Percentiles rank a stretch among this genome's conserved stretches.
Conservation (phyloP, 2,329 filamentous ascomycete species). For the Cladosporium colombiae region DNA sequence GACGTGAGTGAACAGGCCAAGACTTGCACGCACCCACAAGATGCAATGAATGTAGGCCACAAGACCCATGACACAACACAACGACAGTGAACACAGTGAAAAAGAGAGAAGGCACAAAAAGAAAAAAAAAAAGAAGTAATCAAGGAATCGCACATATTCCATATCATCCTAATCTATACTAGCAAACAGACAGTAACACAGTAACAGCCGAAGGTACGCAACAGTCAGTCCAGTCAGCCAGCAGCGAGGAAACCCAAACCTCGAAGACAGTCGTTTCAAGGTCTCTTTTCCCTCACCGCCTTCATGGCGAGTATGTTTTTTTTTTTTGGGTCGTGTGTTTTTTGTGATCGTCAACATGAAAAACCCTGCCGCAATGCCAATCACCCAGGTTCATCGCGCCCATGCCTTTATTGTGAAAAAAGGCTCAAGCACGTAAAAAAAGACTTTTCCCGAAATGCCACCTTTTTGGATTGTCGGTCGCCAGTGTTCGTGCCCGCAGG, state of each 20-base stretch:
- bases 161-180: constrained; percentile 19
- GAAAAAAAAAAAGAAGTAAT: not conserved
- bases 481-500: constrained; percentile 3
- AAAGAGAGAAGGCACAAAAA: not conserved
- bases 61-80: not conserved
- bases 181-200: constrained; percentile 5
- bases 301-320: not conserved
- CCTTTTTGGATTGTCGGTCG: constrained; percentile 6
- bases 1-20: no score
- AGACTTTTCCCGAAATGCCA: constrained; percentile 16
- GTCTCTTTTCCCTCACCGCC: not conserved
- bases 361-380: constrained; percentile 13
- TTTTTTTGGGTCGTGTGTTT: not conserved
- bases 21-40: no score
- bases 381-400: constrained; percentile 13
- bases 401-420: constrained; percentile 2
- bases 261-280: not conserved
- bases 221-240: not conserved
- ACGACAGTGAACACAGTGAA: not conserved
- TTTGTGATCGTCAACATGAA: not conserved
- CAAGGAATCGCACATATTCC: constrained; percentile 1
- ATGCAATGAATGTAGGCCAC: no score
- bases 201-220: constrained; percentile 5
- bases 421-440: constrained; percentile 6
- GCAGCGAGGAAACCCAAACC: not conserved